Percentiles rank a stretch among this genome's conserved stretches.
Evolutionary conservation across 768 basidiomycete species (phyloP).

Genomic region (Russula compacta): DNA sequence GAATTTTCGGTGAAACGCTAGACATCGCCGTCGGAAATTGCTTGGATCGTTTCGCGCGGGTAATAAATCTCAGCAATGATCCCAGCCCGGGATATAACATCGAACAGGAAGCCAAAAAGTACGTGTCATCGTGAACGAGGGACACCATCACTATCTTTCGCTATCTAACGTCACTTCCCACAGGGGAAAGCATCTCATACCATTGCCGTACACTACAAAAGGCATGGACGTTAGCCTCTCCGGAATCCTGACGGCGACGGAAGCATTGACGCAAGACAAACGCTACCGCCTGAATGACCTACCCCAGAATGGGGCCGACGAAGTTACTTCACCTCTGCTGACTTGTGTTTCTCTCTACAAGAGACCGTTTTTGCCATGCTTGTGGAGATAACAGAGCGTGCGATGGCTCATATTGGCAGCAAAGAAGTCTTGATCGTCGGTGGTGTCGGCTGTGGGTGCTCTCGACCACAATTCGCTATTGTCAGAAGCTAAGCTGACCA

Average conservation of each 20-base stretch:
- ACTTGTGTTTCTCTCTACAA: slow-evolving; percentile 93
- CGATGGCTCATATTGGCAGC: slow-evolving; percentile 97
- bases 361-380: slow-evolving; percentile 98
- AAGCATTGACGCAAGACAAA: slow-evolving; percentile 81
- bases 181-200: slow-evolving; percentile 76
- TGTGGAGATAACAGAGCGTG: slow-evolving; percentile 97
- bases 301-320: slow-evolving; percentile 32
- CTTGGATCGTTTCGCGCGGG: slow-evolving; percentile 91
- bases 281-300: slow-evolving; percentile 46
- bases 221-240: slow-evolving; percentile 98
- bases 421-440: slow-evolving; percentile 96
- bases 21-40: slow-evolving; percentile 99
- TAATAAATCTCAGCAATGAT: slow-evolving; percentile 90
- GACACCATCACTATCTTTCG: background rate
- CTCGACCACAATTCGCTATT: background rate
- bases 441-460: slow-evolving; percentile 91
- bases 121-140: slow-evolving; percentile 7
- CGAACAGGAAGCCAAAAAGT: slow-evolving; percentile 92
- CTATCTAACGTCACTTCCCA: background rate
- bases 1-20: slow-evolving; percentile 97
- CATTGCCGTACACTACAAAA: slow-evolving; percentile 91
- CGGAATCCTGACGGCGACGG: slow-evolving; percentile 83
- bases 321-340: slow-evolving; percentile 83
- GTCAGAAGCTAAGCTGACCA: background rate
- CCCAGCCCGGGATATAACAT: slow-evolving; percentile 97